These are phyloP conservation scores for Penicillium sp. DNA, from an alignment of 2,329 filamentous ascomycete species.

Conservation along the genomic window DNA sequence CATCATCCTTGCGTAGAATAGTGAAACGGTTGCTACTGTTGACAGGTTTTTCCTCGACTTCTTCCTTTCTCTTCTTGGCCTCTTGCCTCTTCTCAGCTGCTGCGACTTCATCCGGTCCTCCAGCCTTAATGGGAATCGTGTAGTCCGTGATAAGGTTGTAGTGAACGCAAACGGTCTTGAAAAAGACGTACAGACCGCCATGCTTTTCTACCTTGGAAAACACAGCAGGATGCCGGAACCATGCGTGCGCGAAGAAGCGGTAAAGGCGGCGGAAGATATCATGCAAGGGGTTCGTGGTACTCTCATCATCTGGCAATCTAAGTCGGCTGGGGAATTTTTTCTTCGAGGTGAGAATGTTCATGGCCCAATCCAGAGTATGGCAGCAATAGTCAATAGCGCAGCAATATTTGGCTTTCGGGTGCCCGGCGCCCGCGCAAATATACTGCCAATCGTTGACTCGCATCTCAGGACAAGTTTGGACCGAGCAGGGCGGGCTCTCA, in stretches of 20 bases:
- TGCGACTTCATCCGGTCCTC: constrained; percentile 64
- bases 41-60: constrained; percentile 16
- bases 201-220: constrained; percentile 92
- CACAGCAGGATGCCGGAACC: constrained; percentile 93
- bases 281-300: constrained; percentile 64
- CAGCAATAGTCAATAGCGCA: constrained; percentile 99
- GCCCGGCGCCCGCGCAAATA: constrained; percentile 64
- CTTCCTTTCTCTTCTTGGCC: neutral
- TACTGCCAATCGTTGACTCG: constrained; percentile 99
- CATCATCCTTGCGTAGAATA: constrained; percentile 35
- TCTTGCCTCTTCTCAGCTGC: constrained; percentile 8
- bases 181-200: constrained; percentile 91
- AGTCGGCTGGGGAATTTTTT: constrained; percentile 73
- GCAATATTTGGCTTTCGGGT: constrained; percentile 48
- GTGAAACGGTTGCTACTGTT: constrained; percentile 33
- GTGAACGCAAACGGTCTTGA: constrained; percentile 89
- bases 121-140: constrained; percentile 88
- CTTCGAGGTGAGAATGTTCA: constrained; percentile 79
- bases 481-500: constrained; percentile 84
- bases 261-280: constrained; percentile 95
- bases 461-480: constrained; percentile 93
- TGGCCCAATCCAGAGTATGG: constrained; percentile 96
- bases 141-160: constrained; percentile 92
- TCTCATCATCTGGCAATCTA: neutral
- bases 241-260: constrained; percentile 95